Percentiles rank a stretch among this genome's conserved stretches.
These are phyloP conservation scores for Cylindrotheca closterium DNA, from an alignment of 108 stramenopile species.

Conservation along the genomic window DNA sequence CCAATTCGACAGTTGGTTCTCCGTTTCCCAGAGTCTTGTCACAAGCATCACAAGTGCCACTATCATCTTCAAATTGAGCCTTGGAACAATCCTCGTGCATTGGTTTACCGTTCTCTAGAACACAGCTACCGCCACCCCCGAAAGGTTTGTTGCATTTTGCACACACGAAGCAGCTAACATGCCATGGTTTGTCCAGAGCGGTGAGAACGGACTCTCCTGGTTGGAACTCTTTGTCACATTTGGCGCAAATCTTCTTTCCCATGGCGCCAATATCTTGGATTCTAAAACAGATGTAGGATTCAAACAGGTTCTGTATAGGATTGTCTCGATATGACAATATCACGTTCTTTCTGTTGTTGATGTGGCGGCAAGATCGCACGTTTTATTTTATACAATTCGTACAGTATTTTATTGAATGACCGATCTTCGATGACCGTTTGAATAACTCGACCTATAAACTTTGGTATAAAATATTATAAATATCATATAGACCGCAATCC, in stretches of 20 bases:
- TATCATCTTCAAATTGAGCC: neutral
- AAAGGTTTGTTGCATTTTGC: neutral
- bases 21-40: neutral
- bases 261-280: too few species aligned
- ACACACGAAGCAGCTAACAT: neutral
- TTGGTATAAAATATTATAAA: too few species aligned
- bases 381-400: too few species aligned
- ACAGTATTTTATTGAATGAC: too few species aligned
- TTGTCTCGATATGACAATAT: too few species aligned
- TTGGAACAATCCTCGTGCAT: conserved; percentile 1
- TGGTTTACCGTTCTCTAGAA: neutral
- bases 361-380: too few species aligned
- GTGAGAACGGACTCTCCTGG: neutral
- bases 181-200: neutral
- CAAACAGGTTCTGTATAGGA: too few species aligned
- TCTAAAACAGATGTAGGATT: too few species aligned
- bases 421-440: too few species aligned
- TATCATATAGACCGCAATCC: too few species aligned
- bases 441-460: too few species aligned
- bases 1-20: neutral
- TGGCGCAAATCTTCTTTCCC: neutral
- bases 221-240: neutral
- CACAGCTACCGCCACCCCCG: neutral
- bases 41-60: neutral
- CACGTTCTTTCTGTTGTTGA: too few species aligned